Percentiles rank a stretch among this genome's conserved stretches.
phyloP scores from a whole-genome alignment of 768 basidiomycete species.

The Pleurotus tuoliensis region DNA sequence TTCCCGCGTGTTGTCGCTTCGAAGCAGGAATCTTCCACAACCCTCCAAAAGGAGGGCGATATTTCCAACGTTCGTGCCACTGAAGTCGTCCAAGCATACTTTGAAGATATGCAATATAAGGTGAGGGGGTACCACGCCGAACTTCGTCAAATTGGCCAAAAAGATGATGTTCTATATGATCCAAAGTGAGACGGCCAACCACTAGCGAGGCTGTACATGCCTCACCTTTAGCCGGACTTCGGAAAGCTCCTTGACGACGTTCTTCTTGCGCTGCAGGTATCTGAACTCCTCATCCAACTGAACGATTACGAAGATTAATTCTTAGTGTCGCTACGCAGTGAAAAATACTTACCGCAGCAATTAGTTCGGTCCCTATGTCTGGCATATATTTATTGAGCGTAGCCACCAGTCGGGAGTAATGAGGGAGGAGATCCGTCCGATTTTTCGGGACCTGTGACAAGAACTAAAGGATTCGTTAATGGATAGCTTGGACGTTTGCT shows the following conservation, averaged over 20 bases:
- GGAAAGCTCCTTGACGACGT: conserved; percentile 83
- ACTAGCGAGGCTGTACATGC: background rate
- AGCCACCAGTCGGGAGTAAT: conserved; percentile 88
- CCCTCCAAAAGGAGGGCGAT: conserved; percentile 88
- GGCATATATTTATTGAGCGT: conserved; percentile 92
- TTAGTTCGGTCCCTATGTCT: conserved; percentile 81
- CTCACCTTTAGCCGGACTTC: conserved; percentile 81
- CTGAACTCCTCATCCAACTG: conserved; percentile 97
- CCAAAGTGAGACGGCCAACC: background rate
- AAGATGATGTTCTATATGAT: conserved; percentile 77
- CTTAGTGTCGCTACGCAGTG: background rate
- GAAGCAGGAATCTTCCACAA: conserved; percentile 87
- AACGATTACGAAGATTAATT: conserved; percentile 6
- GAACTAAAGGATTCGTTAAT: conserved; percentile 46
- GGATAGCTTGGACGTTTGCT: background rate
- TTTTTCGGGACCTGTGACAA: conserved; percentile 82
- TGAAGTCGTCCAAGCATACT: conserved; percentile 94
- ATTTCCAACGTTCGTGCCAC: conserved; percentile 90
- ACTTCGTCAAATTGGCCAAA: conserved; percentile 93
- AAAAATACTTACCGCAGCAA: conserved; percentile 61
- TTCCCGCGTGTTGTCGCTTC: conserved; percentile 83
- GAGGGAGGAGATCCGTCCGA: conserved; percentile 85
- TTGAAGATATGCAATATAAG: conserved; percentile 95
- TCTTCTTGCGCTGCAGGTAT: conserved; percentile 92
- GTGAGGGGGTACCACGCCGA: conserved; percentile 85